phyloP scores from a whole-genome alignment of 257 asterid genomes.

The Solanum ahanhuiri region DNA sequence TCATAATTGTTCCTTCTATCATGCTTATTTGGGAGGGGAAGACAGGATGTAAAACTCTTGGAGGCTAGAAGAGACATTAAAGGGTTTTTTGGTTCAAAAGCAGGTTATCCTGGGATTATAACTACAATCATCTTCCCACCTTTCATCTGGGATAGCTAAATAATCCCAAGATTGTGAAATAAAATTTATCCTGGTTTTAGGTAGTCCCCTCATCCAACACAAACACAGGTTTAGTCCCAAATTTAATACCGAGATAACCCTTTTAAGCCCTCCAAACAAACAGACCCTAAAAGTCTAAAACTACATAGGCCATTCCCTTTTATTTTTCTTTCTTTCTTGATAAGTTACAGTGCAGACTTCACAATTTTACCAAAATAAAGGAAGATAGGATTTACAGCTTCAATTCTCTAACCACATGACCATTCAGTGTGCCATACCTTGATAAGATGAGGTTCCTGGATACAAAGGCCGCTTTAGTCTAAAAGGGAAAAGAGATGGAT shows the following conservation, averaged over 20 bases:
- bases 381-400: not conserved
- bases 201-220: not conserved
- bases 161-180: not conserved
- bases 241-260: not conserved
- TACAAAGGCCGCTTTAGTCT: slow-evolving; percentile 96
- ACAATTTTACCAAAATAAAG: not conserved
- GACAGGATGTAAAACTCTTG: not conserved
- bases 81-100: not conserved
- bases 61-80: not conserved
- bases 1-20: not conserved
- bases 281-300: not conserved
- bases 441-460: slow-evolving; percentile 85
- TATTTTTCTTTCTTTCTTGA: not conserved
- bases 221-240: not conserved
- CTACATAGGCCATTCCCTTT: not conserved
- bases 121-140: not conserved
- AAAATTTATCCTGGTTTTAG: not conserved
- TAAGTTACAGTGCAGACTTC: not conserved
- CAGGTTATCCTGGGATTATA: not conserved
- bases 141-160: not conserved
- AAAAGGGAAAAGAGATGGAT: slow-evolving; percentile 78
- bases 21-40: not conserved
- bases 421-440: slow-evolving; percentile 36
- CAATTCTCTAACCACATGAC: not conserved
- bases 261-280: not conserved